Percentiles rank a stretch among this genome's conserved stretches.
phyloP scores from a whole-genome alignment of 192 early-diverging fungal species.

The Fimicolochytrium jonesii region DNA sequence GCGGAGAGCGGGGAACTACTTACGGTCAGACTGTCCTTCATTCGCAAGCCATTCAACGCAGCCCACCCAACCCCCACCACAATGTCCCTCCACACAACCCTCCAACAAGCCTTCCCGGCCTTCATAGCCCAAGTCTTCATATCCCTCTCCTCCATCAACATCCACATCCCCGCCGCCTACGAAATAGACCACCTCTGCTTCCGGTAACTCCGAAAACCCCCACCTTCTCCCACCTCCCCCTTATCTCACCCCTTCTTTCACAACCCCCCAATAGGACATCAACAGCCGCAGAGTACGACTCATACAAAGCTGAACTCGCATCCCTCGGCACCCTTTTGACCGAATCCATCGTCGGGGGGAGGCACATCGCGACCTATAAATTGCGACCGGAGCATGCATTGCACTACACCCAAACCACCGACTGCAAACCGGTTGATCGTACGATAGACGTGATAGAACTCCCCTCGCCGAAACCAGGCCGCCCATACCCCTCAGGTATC shows the following conservation, averaged over 20 bases:
- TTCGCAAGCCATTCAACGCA: no score
- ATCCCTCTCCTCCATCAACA: background rate
- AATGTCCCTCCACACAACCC: background rate
- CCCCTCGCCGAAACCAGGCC: constrained; percentile 27
- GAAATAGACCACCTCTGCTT: constrained; percentile 24
- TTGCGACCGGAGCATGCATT: constrained; percentile 18
- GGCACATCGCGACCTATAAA: constrained; percentile 29
- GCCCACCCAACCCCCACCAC: no score
- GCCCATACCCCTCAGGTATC: constrained; percentile 14
- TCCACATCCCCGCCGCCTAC: background rate
- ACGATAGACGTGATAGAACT: constrained; percentile 29
- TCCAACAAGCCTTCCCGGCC: background rate
- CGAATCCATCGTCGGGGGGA: constrained; percentile 24
- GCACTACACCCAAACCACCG: background rate
- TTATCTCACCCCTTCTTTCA: background rate
- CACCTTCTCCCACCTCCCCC: no score
- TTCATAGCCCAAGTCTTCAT: background rate
- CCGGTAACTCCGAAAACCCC: no score
- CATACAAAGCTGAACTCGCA: constrained; percentile 1
- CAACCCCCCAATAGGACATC: no score
- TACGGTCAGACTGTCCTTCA: no score
- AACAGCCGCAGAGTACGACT: constrained; percentile 1
- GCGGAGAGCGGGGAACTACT: no score
- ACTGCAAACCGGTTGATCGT: background rate
- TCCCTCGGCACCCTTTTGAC: constrained; percentile 10